Evolutionary conservation across 352 stramenopile genomes (phyloP), one percentile per base, ranked within the genome.

Genomic region (Phytophthora tubulina): DNA sequence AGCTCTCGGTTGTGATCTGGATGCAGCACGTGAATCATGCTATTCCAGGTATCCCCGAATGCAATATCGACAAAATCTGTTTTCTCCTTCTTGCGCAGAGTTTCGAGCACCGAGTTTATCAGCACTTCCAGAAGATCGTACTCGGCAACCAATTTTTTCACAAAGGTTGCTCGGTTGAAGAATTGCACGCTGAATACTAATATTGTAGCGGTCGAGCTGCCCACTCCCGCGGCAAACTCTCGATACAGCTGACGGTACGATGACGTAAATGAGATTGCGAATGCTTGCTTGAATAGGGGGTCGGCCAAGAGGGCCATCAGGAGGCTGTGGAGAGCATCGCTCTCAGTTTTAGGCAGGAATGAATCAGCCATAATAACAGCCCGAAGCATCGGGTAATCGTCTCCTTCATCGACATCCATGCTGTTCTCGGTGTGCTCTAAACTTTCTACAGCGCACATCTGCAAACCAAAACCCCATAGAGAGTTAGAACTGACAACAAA

Each of bases 151-250:
- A 96, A 58, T 2, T 92, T 78, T 67, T 90, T 89, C 15, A 99
- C 97, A 78, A 99, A 99, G 6, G 92, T 98, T 33, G 96, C 92
- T n/a, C 98, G 93, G 75, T 99, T 99, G 66, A 99, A 93, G 66
- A 99, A 99, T 78, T 99, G 98, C 5, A 99, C 98, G 36, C 86
- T 96, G 50, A 99, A 95, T 21, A 87, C 86, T 44, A 97, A 76
- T 64, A 96, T 96, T 30, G 92, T 98, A 56, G 98, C 97, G 10
- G 72, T 89, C 17, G 84, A 88, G 35, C 78, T 93, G 17, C 89
- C 89, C n/a, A 94, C 75, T 33, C 89, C 89, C 0, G 83, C 73
- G 2, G 86, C 82, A 54, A 91, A 93, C 54, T 96, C 87, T 55
- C 79, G 84, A 81, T 94, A 96, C 27, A 96, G 53, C 52, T 90